phyloP scores from a whole-genome alignment of 805 yeast genomes.

The Saccharomycopsis microspora region DNA sequence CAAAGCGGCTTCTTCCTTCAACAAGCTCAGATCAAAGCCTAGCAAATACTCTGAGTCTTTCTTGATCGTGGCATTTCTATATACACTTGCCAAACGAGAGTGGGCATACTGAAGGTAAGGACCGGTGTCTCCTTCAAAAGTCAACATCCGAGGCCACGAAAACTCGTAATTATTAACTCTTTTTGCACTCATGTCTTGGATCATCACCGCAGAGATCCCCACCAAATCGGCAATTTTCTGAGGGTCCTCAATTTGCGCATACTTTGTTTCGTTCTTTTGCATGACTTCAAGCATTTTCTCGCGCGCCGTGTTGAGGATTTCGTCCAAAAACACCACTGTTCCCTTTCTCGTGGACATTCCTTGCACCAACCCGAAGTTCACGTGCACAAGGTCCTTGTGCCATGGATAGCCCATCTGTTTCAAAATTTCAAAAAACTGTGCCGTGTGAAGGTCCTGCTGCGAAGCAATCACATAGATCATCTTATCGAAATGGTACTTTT shows the following conservation, averaged over 20 bases:
- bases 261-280: conserved; percentile 84
- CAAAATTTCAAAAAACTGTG: conserved; percentile 89
- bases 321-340: conserved; percentile 95
- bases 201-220: conserved; percentile 96
- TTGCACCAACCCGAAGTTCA: conserved; percentile 94
- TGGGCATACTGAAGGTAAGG: conserved; percentile 98
- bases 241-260: conserved; percentile 87
- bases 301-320: conserved; percentile 85
- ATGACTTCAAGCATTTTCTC: conserved; percentile 93
- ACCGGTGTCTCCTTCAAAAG: conserved; percentile 99
- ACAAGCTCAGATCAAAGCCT: conserved; percentile 45
- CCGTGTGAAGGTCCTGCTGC: conserved; percentile 91
- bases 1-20: conserved; percentile 61
- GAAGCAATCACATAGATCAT: conserved; percentile 93
- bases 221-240: conserved; percentile 90
- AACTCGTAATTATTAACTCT: conserved; percentile 93
- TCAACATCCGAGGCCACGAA: conserved; percentile 96
- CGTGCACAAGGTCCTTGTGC: conserved; percentile 71
- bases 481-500: conserved; percentile 78
- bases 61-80: conserved; percentile 54
- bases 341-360: conserved; percentile 99
- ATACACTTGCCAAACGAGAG: conserved; percentile 89
- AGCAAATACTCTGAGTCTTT: conserved; percentile 32
- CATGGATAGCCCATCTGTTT: conserved; percentile 84
- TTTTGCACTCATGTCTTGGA: conserved; percentile 97